Conservation (phyloP, 202 grass and related monocot genomes). For the Miscanthus sacchariflorus region DNA sequence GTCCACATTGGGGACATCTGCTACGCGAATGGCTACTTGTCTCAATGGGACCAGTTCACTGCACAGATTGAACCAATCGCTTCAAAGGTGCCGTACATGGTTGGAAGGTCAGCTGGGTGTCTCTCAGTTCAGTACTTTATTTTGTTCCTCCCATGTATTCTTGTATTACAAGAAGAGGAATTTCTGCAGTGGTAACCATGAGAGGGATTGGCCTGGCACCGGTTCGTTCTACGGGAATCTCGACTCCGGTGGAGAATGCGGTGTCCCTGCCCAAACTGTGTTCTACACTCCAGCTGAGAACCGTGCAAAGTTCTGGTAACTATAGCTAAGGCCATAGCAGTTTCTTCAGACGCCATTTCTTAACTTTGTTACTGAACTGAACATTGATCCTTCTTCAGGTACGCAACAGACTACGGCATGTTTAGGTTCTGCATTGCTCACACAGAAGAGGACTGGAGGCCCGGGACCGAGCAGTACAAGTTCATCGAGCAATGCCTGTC, state of each 20-base stretch:
- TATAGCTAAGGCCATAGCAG: no score
- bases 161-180: neutral
- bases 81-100: constrained; percentile 77
- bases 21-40: constrained; percentile 83
- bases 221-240: constrained; percentile 75
- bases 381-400: constrained; percentile 39
- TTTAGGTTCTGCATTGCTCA: constrained; percentile 57
- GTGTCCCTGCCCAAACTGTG: constrained; percentile 51
- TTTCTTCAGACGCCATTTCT: no score
- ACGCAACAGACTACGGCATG: constrained; percentile 83
- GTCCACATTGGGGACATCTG: constrained; percentile 84
- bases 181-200: constrained; percentile 71
- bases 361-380: no score
- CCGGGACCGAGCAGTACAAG: no score
- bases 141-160: neutral
- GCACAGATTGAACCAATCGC: constrained; percentile 81
- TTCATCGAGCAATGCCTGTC: no score
- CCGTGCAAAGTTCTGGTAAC: no score
- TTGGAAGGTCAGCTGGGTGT: constrained; percentile 68
- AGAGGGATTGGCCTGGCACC: constrained; percentile 84
- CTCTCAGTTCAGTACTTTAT: constrained; percentile 9
- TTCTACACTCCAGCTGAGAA: no score
- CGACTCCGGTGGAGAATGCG: constrained; percentile 61
- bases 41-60: constrained; percentile 91
- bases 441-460: no score